Evolutionary conservation across 805 yeast genomes (phyloP).

Genomic region (Ogataea minuta): DNA sequence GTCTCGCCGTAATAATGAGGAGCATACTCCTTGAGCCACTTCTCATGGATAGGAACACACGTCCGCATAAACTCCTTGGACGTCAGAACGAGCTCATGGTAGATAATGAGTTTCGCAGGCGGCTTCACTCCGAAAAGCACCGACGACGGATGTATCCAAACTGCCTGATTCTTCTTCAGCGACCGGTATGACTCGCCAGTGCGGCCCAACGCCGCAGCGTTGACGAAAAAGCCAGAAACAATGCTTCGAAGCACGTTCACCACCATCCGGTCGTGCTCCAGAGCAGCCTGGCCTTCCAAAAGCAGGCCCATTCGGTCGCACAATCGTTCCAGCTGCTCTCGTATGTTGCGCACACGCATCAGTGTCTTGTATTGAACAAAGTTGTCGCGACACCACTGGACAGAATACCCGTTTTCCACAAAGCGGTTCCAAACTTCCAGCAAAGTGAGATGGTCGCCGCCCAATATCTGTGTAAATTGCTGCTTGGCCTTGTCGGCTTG

Average conservation of each 20-base stretch:
- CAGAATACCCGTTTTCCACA: conserved; percentile 63
- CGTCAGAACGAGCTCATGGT: conserved; percentile 81
- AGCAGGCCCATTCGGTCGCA: conserved; percentile 54
- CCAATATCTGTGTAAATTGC: conserved; percentile 45
- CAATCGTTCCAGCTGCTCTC: conserved; percentile 63
- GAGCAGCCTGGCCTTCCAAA: conserved; percentile 28
- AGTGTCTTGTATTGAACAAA: conserved; percentile 75
- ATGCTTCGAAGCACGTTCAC: conserved; percentile 50
- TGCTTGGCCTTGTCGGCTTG: conserved; percentile 65
- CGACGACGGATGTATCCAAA: conserved; percentile 84
- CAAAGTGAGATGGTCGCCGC: conserved; percentile 80
- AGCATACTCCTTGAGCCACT: conserved; percentile 73
- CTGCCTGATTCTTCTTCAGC: conserved; percentile 65
- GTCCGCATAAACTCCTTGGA: conserved; percentile 86
- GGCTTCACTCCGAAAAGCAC: conserved; percentile 62
- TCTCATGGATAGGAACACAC: conserved; percentile 68
- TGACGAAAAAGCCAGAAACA: conserved; percentile 67
- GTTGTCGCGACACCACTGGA: conserved; percentile 83
- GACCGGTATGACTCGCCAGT: conserved; percentile 71
- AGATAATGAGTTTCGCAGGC: conserved; percentile 70
- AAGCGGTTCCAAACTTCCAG: conserved; percentile 77
- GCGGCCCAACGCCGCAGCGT: conserved; percentile 56
- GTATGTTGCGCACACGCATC: conserved; percentile 63
- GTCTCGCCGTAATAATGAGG: conserved; percentile 47
- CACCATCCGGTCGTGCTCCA: conserved; percentile 29